These are phyloP conservation scores for Oryza punctata DNA, from an alignment of 176 grass and related monocot genomes.

Conservation along the genomic window DNA sequence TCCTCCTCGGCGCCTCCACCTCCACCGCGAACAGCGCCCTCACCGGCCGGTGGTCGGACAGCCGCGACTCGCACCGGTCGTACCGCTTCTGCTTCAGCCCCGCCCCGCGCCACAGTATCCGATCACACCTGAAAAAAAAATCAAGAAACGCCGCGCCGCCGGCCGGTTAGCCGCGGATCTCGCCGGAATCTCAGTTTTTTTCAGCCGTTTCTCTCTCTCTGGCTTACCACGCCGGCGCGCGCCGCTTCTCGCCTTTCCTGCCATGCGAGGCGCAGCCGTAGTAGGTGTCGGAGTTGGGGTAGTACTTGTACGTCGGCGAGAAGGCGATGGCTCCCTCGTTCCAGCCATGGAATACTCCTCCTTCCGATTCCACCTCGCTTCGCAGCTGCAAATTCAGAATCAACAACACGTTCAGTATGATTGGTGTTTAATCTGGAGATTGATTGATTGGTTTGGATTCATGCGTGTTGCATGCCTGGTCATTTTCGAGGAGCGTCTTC, in stretches of 20 bases:
- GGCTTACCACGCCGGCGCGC: conserved; percentile 68
- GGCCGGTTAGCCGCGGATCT: not conserved
- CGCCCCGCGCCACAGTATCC: conserved; percentile 63
- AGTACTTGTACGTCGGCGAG: conserved; percentile 81
- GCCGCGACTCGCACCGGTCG: conserved; percentile 60
- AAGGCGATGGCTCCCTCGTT: conserved; percentile 62
- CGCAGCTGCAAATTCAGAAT: conserved; percentile 19
- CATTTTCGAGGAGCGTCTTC: conserved; percentile 69
- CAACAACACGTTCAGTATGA: not conserved
- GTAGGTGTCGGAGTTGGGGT: conserved; percentile 69
- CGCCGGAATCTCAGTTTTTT: not conserved
- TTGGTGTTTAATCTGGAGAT: not conserved
- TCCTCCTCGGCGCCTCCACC: conserved; percentile 46
- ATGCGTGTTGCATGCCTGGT: conserved; percentile 43
- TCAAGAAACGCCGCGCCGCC: not conserved
- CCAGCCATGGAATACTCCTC: conserved; percentile 65
- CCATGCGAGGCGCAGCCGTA: conserved; percentile 48
- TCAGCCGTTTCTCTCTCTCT: not conserved
- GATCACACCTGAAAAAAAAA: conserved; percentile 50
- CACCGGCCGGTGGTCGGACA: conserved; percentile 82
- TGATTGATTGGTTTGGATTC: not conserved
- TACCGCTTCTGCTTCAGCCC: conserved; percentile 58
- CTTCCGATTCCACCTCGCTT: conserved; percentile 44
- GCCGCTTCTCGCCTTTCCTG: conserved; percentile 58
- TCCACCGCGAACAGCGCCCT: conserved; percentile 53